Conservation (phyloP, 106 monocot genomes). For the Posidonia australis region DNA sequence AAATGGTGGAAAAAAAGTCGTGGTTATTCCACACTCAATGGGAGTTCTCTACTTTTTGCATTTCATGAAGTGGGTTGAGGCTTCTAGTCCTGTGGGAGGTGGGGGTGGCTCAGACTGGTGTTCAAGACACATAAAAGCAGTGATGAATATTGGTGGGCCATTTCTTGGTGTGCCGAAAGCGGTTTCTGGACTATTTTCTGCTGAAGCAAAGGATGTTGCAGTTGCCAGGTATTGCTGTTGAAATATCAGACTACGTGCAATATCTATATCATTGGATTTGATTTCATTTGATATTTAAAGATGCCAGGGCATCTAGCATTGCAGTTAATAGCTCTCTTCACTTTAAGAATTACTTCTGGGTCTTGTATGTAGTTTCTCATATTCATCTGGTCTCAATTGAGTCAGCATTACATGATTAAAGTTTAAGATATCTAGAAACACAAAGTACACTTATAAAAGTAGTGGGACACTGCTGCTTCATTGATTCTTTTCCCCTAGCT, state of each 20-base stretch:
- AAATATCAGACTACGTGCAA: background rate
- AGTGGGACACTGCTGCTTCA: no score
- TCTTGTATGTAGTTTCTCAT: no score
- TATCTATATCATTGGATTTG: background rate
- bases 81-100: conserved; percentile 78
- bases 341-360: no score
- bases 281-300: no score
- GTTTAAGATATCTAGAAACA: no score
- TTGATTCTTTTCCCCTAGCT: no score
- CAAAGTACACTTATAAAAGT: no score
- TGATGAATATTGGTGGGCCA: conserved; percentile 98
- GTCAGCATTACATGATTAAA: no score
- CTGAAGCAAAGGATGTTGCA: conserved; percentile 82
- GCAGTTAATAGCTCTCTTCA: no score
- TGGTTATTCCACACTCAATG: conserved; percentile 99
- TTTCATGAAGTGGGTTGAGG: conserved; percentile 99
- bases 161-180: conserved; percentile 98
- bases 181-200: conserved; percentile 43
- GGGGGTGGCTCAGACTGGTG: conserved; percentile 87
- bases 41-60: conserved; percentile 94
- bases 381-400: no score
- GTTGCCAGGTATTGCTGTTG: conserved; percentile 7
- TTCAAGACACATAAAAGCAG: conserved; percentile 90
- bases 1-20: conserved; percentile 92
- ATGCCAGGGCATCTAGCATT: no score